Evolutionary conservation across 441 rosid genomes (phyloP), one percentile per base, ranked within the genome.

Genomic region (Mallotus repandus): DNA sequence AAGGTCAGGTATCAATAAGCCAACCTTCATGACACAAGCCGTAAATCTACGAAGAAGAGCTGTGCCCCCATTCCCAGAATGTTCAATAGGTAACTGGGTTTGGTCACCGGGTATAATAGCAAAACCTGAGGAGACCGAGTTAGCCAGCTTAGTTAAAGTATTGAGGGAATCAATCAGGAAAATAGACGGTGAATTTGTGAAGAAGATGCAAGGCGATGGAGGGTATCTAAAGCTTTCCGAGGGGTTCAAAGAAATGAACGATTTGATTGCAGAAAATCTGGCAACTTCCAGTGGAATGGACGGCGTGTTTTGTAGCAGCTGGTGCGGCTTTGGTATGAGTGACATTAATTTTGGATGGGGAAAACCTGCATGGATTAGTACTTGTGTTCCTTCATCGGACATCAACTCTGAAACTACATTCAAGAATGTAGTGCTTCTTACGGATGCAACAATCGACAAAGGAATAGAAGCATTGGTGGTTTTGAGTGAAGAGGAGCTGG

Each of bases 281-380:
- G 73, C 52, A 16, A 19, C 21, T 1, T 2, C 16, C 0, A 68
- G 58, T 14, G 69, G 46, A 0, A 55, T 62, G 32, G 50, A 13
- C 0, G 64, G 66, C 18, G 63, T 75, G 19, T 0, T 22, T 15
- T 74, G 68, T 12, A 63, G 55, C 1, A 83, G 82, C n/a, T 76
- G 53, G 76, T 80, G 80, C 41, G 21, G 62, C 18, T 72, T 78
- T 35, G 77, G 77, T 0, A 0, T 63, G 50, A 49, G 71, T 46
- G 70, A 66, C 16, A 48, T 29, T 2, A 75, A 83, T 74, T 81
- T 81, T 52, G 83, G 83, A 0, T 79, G 84, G 84, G 84, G 84
- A 46, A 79, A 69, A 4, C 75, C 83, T 2, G 29, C 15, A n/a
- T 52, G 80, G 77, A 65, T 56, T 3, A 29, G 32, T 13, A 64